These are phyloP conservation scores for Paracoccidioides brasiliensis DNA, from an alignment of 2,329 filamentous ascomycete species.

Conservation along the genomic window DNA sequence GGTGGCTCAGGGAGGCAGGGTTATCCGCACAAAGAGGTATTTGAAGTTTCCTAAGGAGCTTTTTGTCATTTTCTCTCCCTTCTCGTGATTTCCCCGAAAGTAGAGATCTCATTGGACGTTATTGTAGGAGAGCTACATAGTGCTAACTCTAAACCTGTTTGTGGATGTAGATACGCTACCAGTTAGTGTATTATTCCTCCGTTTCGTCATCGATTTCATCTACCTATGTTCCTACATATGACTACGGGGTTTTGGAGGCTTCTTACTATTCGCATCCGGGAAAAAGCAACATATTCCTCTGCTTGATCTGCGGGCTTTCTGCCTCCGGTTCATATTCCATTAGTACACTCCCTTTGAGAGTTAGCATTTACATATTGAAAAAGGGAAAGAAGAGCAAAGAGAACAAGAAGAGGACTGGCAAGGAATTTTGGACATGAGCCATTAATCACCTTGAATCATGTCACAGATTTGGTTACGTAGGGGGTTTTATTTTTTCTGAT, in stretches of 20 bases:
- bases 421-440: too few relatives aligned
- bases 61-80: neutral
- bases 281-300: neutral
- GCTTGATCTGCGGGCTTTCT: neutral
- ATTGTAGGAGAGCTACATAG: neutral
- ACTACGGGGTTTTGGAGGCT: neutral
- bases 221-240: neutral
- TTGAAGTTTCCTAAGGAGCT: neutral
- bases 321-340: neutral
- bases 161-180: neutral
- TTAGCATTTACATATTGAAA: neutral
- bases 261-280: neutral
- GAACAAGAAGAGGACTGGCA: too few relatives aligned
- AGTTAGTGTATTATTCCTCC: neutral
- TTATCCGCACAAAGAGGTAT: conserved; percentile 19
- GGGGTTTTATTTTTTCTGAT: too few relatives aligned
- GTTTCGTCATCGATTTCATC: neutral
- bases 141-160: neutral
- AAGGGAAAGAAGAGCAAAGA: too few relatives aligned
- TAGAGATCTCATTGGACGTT: neutral
- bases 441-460: too few relatives aligned
- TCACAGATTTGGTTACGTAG: too few relatives aligned
- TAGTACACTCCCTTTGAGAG: neutral
- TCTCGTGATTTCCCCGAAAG: too few relatives aligned
- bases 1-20: conserved; percentile 37